These are phyloP conservation scores for Aristolochia contorta DNA, from an alignment of 164 flowering plant genomes.

Conservation along the genomic window DNA sequence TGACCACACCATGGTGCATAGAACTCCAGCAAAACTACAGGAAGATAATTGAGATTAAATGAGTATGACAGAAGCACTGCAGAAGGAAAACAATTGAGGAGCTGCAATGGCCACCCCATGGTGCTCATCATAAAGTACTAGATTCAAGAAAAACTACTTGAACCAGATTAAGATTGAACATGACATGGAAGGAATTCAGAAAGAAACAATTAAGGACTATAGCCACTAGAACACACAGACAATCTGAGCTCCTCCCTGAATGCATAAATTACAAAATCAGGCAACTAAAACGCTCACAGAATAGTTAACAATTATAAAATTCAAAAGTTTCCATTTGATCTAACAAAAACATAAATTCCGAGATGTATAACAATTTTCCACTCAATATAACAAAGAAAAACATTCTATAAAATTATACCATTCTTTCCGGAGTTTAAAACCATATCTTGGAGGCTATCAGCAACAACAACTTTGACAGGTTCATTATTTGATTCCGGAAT, in stretches of 20 bases:
- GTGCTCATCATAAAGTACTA: no score
- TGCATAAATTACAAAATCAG: neutral
- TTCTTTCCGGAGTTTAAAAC: constrained; percentile 84
- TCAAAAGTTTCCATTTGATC: neutral
- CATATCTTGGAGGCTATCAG: constrained; percentile 60
- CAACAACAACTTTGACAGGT: constrained; percentile 97
- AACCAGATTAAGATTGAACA: neutral
- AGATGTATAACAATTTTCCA: no score
- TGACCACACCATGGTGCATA: constrained; percentile 99
- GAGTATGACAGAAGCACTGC: neutral
- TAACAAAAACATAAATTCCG: neutral
- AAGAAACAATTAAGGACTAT: no score
- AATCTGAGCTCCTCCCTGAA: neutral
- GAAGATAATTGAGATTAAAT: neutral
- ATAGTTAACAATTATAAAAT: neutral
- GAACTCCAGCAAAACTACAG: constrained; percentile 77
- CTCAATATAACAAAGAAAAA: no score
- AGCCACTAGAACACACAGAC: no score
- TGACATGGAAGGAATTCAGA: no score
- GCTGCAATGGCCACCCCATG: no score
- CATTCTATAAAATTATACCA: constrained; percentile 30
- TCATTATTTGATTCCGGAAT: constrained; percentile 77
- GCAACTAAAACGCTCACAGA: neutral
- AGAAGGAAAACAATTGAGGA: no score
- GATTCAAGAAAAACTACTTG: neutral